Evolutionary conservation across 78 protist genomes (phyloP), one percentile per base, ranked within the genome.

Genomic region (Dictyostelium discoideum): DNA sequence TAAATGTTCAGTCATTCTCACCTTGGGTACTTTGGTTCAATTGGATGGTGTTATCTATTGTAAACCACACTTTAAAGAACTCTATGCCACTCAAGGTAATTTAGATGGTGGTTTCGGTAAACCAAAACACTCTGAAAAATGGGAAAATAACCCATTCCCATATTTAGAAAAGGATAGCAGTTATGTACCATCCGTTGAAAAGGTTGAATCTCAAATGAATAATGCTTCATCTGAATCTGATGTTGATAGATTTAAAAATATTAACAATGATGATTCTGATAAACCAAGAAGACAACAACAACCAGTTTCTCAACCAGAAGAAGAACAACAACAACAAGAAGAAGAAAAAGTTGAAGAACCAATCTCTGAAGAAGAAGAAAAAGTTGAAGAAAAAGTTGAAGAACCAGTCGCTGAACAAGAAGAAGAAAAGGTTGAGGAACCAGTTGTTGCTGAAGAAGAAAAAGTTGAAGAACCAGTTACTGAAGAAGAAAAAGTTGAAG

Each of bases 51-150:
- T 74, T 40, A 77, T 87, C 57, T 94, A 46, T 42, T 94, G 94
- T 39, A 94, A 94, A 86, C 94, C 94, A 60, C 93, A 87, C 69
- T 92, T 92, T 81, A 92, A 92, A 76, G 84, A 92, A 37, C 95
- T 80, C 44, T 92, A 84, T 74, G 88, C 77, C 9, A 87, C 90
- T 88, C 88, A 94, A 86, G 88, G 97, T 37, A 69, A 80, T 67
- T 83, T 84, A 39, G 82, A 77, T 88, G 86, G 84, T 50, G 88
- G 95, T 42, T 92, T 92, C 67, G 95, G 95, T 78, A 92, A 79
- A 44, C 74, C 85, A 37, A 88, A 88, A 82, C 86, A 50, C 54
- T 60, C 87, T 60, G 87, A 84, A 10, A 84, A 84, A 84, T 84
- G 87, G 87, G 87, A 84, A 39, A 85, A 90, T 50, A 90, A 90